Conservation (phyloP, 352 stramenopile species). For the Nothophytophthora sp. region DNA sequence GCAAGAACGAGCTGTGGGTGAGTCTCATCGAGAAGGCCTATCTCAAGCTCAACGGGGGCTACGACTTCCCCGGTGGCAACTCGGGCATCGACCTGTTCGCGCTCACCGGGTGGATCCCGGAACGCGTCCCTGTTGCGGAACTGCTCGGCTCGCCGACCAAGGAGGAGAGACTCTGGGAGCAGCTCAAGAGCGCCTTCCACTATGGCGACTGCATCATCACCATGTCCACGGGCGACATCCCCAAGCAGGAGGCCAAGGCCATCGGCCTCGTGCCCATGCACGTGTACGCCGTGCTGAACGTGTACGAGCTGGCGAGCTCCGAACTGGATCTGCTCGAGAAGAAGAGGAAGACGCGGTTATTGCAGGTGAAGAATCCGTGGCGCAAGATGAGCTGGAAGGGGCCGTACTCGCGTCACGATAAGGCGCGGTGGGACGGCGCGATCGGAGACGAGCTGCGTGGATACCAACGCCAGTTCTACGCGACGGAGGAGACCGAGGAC, state of each 20-base stretch:
- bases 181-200: constrained; percentile 92
- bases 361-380: constrained; percentile 98
- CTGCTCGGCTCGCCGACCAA: constrained; percentile 87
- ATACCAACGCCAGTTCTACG: constrained; percentile 61
- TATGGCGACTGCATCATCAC: constrained; percentile 98
- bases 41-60: constrained; percentile 97
- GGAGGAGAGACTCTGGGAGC: constrained; percentile 96
- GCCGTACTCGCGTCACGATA: constrained; percentile 77
- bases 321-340: constrained; percentile 44
- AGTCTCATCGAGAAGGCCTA: constrained; percentile 99
- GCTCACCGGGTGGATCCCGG: constrained; percentile 98
- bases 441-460: constrained; percentile 60
- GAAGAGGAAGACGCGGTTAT: constrained; percentile 63
- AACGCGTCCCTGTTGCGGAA: constrained; percentile 82
- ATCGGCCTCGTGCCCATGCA: constrained; percentile 96
- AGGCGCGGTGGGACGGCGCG: constrained; percentile 45
- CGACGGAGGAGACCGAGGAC: constrained; percentile 10
- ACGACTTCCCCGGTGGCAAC: constrained; percentile 98
- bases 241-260: constrained; percentile 58
- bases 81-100: constrained; percentile 97
- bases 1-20: constrained; percentile 90
- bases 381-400: constrained; percentile 86
- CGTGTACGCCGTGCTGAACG: constrained; percentile 96
- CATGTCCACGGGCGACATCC: constrained; percentile 91
- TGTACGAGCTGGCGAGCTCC: constrained; percentile 80